These are phyloP conservation scores for Entomortierella beljakovae DNA, from an alignment of 192 early-diverging fungal species.

Conservation along the genomic window DNA sequence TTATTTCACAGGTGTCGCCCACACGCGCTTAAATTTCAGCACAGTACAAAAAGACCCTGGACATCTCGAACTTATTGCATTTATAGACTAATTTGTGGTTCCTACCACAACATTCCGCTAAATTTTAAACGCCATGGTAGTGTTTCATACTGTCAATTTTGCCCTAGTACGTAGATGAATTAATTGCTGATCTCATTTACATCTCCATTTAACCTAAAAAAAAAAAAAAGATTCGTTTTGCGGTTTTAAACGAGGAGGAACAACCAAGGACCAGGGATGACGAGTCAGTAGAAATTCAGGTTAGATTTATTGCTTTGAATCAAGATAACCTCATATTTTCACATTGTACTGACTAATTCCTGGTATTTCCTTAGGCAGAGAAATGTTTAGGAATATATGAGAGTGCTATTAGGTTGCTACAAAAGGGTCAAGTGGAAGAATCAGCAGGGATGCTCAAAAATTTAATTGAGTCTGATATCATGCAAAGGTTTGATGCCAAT, in stretches of 20 bases:
- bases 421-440: slow-evolving; percentile 49
- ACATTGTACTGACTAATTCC: background rate
- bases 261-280: slow-evolving; percentile 37
- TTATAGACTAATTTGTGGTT: slow-evolving; percentile 81
- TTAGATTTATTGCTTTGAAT: background rate
- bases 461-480: slow-evolving; percentile 51
- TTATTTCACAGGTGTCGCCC: too few species aligned
- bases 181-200: too few species aligned
- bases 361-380: slow-evolving; percentile 50
- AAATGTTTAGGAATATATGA: slow-evolving; percentile 58
- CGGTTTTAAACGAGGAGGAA: slow-evolving; percentile 47
- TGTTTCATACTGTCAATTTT: too few species aligned
- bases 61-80: too few species aligned
- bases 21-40: too few species aligned
- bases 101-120: background rate
- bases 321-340: background rate
- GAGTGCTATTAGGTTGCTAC: slow-evolving; percentile 54
- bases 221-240: slow-evolving; percentile 42
- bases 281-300: slow-evolving; percentile 54
- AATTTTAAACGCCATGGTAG: background rate
- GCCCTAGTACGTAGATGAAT: background rate
- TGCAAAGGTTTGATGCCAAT: slow-evolving; percentile 51
- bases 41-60: too few species aligned
- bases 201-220: background rate
- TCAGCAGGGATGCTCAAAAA: slow-evolving; percentile 52